A percentile compares a stretch with the other conserved stretches of the same genome.
Conservation (phyloP, 129 eudicot genomes). For the Lactuca sativa region DNA sequence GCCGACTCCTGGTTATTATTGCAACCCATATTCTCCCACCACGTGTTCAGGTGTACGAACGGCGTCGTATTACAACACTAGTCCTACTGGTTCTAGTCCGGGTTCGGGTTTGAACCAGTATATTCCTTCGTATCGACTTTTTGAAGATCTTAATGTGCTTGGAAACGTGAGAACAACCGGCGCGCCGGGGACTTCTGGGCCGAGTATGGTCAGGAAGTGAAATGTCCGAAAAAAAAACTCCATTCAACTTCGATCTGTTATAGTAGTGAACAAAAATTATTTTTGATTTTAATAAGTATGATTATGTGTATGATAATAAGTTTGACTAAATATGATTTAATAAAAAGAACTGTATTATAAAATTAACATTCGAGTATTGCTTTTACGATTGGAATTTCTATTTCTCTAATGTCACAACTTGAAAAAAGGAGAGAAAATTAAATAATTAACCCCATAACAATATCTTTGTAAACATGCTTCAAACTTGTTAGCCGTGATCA, state of each 20-base stretch:
- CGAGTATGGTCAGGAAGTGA: slow-evolving; percentile 61
- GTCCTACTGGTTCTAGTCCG: slow-evolving; percentile 29
- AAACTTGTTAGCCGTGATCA: too few relatives aligned
- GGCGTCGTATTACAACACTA: slow-evolving; percentile 30
- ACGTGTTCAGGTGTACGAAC: slow-evolving; percentile 22
- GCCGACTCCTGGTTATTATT: slow-evolving; percentile 70
- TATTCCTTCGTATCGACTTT: slow-evolving; percentile 78
- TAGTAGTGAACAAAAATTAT: background rate
- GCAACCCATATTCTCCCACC: slow-evolving; percentile 37
- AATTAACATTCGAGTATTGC: background rate
- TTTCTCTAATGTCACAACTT: background rate
- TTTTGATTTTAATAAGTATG: slow-evolving; percentile 2
- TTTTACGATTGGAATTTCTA: too few relatives aligned
- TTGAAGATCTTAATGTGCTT: slow-evolving; percentile 90
- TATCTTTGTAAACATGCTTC: background rate
- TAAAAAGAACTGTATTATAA: background rate
- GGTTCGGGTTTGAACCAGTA: slow-evolving; percentile 60
- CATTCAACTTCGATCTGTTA: background rate
- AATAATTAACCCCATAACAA: too few relatives aligned
- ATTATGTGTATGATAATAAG: slow-evolving; percentile 7
- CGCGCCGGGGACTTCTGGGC: slow-evolving; percentile 55
- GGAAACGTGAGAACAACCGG: slow-evolving; percentile 47
- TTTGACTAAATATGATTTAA: slow-evolving; percentile 3
- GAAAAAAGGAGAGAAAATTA: background rate
- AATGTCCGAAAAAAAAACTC: background rate